These are phyloP conservation scores for Sporisorium graminicola DNA, from an alignment of 1,284 basidiomycete genomes.

Conservation along the genomic window DNA sequence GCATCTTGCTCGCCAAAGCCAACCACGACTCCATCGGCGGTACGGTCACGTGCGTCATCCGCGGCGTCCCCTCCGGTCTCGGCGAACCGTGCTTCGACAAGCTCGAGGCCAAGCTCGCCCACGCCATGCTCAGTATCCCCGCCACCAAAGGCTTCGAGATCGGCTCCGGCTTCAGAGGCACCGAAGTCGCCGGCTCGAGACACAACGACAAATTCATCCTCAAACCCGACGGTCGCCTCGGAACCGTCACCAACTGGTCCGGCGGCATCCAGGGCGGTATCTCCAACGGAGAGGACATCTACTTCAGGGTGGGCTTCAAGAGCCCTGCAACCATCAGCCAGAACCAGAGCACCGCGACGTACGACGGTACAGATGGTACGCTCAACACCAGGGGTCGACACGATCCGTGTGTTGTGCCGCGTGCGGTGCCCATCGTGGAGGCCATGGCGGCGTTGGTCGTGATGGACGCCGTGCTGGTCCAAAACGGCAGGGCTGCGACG, in stretches of 20 bases:
- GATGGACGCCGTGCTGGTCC: slow-evolving; percentile 77
- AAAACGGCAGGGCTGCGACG: slow-evolving; percentile 54
- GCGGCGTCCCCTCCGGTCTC: slow-evolving; percentile 87
- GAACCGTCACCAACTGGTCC: slow-evolving; percentile 93
- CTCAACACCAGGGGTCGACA: slow-evolving; percentile 92
- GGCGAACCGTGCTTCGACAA: slow-evolving; percentile 99
- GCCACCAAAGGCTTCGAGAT: slow-evolving; percentile 99
- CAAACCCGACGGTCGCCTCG: slow-evolving; percentile 78
- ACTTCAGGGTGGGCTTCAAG: slow-evolving; percentile 98
- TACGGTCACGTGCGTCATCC: slow-evolving; percentile 95
- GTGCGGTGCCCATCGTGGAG: slow-evolving; percentile 97
- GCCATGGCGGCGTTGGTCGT: slow-evolving; percentile 95
- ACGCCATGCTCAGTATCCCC: slow-evolving; percentile 98
- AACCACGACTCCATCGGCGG: slow-evolving; percentile 95
- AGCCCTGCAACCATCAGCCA: slow-evolving; percentile 97
- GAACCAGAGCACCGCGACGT: slow-evolving; percentile 88
- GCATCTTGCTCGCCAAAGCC: slow-evolving; percentile 92
- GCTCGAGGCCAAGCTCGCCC: slow-evolving; percentile 93
- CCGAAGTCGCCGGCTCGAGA: slow-evolving; percentile 89
- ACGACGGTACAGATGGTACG: slow-evolving; percentile 87
- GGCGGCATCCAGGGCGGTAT: slow-evolving; percentile 99
- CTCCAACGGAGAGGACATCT: slow-evolving; percentile 96
- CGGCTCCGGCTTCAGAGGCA: slow-evolving; percentile 95
- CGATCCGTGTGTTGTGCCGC: slow-evolving; percentile 96
- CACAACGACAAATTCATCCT: slow-evolving; percentile 93